Evolutionary conservation across 164 flowering plant genomes (phyloP).

Genomic region (Litsea cubeba): DNA sequence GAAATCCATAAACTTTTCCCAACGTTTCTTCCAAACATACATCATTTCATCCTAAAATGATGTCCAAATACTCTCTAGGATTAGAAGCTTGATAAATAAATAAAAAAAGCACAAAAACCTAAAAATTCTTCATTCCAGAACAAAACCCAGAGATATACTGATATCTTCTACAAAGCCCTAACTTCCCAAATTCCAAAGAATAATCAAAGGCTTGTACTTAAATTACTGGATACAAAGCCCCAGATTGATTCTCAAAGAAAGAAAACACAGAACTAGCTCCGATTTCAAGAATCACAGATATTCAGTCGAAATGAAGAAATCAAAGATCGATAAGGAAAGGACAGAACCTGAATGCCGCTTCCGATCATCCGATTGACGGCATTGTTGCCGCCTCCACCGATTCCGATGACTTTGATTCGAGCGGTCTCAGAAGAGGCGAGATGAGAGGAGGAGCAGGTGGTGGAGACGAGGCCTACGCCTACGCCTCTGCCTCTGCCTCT

Average conservation of each 20-base stretch:
- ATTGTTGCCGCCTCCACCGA: constrained; percentile 28
- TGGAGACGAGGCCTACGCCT: not conserved
- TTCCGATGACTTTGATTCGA: constrained; percentile 23
- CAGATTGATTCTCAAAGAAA: not conserved
- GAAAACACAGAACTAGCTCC: not conserved
- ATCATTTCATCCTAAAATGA: not conserved
- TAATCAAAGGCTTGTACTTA: not conserved
- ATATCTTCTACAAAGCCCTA: no score
- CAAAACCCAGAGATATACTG: no score
- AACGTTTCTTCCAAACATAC: no score
- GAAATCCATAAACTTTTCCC: no score
- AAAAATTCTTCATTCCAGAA: not conserved
- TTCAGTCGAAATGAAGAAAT: not conserved
- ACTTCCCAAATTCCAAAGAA: not conserved
- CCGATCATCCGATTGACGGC: constrained; percentile 30
- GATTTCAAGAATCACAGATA: not conserved
- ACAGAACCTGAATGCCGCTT: constrained; percentile 24
- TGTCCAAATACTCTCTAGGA: not conserved
- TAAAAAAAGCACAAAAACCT: no score
- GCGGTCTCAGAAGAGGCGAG: constrained; percentile 8
- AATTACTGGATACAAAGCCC: not conserved
- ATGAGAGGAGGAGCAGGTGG: constrained; percentile 8
- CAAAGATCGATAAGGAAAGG: not conserved
- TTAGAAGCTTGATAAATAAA: not conserved
- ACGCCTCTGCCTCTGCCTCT: no score